Evolutionary conservation across 2,329 filamentous ascomycete genomes (phyloP).

Genomic region (Elsinoe fawcettii): DNA sequence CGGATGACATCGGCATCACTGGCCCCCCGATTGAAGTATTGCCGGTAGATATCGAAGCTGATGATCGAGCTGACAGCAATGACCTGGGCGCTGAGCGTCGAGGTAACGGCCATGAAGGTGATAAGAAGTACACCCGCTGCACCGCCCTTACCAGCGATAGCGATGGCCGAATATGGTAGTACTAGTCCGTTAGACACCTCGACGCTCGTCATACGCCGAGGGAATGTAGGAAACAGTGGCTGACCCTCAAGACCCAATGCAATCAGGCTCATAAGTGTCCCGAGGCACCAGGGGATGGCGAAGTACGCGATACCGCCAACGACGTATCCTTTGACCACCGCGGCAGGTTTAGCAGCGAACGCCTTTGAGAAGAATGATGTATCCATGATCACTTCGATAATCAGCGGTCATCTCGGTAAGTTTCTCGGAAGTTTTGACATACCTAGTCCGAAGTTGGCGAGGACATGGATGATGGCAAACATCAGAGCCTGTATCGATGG

Average conservation of each 20-base stretch:
- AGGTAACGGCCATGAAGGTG: constrained; percentile 47
- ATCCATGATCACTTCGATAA: constrained; percentile 48
- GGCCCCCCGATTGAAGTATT: constrained; percentile 42
- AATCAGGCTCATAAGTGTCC: constrained; percentile 41
- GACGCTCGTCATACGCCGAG: constrained; percentile 32
- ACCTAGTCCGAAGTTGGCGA: constrained; percentile 43
- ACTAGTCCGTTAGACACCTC: constrained; percentile 41
- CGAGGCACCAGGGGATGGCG: constrained; percentile 42
- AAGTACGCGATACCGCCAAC: constrained; percentile 40
- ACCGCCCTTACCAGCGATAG: constrained; percentile 36
- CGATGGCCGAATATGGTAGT: constrained; percentile 41
- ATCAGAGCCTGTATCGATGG: constrained; percentile 19
- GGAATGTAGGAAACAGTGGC: constrained; percentile 40
- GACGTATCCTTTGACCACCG: constrained; percentile 43
- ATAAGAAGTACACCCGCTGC: constrained; percentile 42
- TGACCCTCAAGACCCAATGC: constrained; percentile 41
- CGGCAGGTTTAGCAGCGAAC: constrained; percentile 41
- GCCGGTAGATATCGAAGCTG: constrained; percentile 45
- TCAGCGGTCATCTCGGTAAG: too few relatives aligned
- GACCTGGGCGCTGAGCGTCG: constrained; percentile 43
- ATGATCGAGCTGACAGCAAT: constrained; percentile 47
- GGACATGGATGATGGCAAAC: constrained; percentile 43
- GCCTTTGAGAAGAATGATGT: constrained; percentile 49
- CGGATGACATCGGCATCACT: constrained; percentile 36
- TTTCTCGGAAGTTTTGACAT: too few relatives aligned